These are phyloP conservation scores for Termitomyces sp. DNA, from an alignment of 768 basidiomycete species.

Conservation along the genomic window DNA sequence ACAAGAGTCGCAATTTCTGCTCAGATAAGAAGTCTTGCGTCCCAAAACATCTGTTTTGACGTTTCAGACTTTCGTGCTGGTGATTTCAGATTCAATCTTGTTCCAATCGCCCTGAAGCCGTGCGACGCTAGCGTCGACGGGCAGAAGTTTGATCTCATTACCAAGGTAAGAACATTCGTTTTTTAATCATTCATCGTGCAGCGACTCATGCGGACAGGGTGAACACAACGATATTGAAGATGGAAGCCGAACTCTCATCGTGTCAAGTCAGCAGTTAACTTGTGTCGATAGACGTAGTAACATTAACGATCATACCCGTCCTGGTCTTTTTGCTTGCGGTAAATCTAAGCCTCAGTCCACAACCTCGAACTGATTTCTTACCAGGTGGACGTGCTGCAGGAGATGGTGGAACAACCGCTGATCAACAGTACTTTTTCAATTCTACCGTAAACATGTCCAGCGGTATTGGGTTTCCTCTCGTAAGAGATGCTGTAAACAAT, in stretches of 20 bases:
- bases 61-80: slow-evolving; percentile 25
- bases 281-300: slow-evolving; percentile 22
- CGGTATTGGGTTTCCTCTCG: slow-evolving; percentile 16
- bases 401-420: slow-evolving; percentile 20
- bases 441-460: slow-evolving; percentile 12
- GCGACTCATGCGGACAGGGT: slow-evolving; percentile 11
- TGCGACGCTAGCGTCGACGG: slow-evolving; percentile 21
- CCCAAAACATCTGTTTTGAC: slow-evolving; percentile 22
- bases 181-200: background rate
- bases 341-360: background rate
- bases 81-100: slow-evolving; percentile 26
- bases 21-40: slow-evolving; percentile 21
- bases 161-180: slow-evolving; percentile 12
- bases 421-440: slow-evolving; percentile 23
- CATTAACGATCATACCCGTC: slow-evolving; percentile 20
- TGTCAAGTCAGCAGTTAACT: slow-evolving; percentile 24
- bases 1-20: slow-evolving; percentile 21
- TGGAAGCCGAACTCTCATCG: slow-evolving; percentile 20
- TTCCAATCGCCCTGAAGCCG: slow-evolving; percentile 20
- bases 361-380: background rate
- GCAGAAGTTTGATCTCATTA: slow-evolving; percentile 28
- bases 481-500: slow-evolving; percentile 16
- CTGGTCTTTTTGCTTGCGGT: slow-evolving; percentile 24
- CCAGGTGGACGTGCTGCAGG: slow-evolving; percentile 22
- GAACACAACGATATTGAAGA: slow-evolving; percentile 23